Evolutionary conservation across 176 grass and related monocot genomes (phyloP), one percentile per base, ranked within the genome.

Genomic region (Carex pumila): DNA sequence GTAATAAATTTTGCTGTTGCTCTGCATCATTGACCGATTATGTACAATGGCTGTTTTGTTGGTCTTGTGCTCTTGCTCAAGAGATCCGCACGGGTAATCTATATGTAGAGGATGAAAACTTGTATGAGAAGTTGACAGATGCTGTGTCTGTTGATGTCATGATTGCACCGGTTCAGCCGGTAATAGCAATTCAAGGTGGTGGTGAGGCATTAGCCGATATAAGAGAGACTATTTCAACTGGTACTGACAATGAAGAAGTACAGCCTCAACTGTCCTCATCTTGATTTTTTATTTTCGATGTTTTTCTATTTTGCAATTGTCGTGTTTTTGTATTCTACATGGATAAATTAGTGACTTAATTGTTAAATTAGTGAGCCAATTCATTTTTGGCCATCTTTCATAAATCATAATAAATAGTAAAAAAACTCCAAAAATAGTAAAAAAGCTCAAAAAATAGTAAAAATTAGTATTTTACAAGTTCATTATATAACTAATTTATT

Each of bases 41-140:
- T 65, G 13, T 82, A 0, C 88, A 86, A 81, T 98, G 95, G 95
- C 49, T 98, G 29, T 88, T 91, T 90, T 98, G 95, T 86, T 98
- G 95, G 87, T 83, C 89, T 7, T 98, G 92, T 6, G 84, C 85
- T 55, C 90, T 98, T 6, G 92, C 95, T 9, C 95, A 93, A 83
- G 95, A 98, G 84, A 91, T 93, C 85, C 83, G 92, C 58, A 98
- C 95, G 0, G 95, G 84, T 6, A 94, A 95, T 84, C 82, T 91
- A n/a, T 93, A 93, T 30, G 86, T 83, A 34, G 73, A 56, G 79
- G 87, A 86, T 12, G 87, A 89, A 19, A 86, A 72, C 45, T 86
- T 90, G 85, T 88, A 88, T 47, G 67, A 80, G 70, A 88, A 79
- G 56, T 18, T 86, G 77, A 8, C 70, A 43, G 84, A 87, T 3